Evolutionary conservation across 2,329 filamentous ascomycete genomes (phyloP).

Genomic region (Phyllosticta citriasiana): DNA sequence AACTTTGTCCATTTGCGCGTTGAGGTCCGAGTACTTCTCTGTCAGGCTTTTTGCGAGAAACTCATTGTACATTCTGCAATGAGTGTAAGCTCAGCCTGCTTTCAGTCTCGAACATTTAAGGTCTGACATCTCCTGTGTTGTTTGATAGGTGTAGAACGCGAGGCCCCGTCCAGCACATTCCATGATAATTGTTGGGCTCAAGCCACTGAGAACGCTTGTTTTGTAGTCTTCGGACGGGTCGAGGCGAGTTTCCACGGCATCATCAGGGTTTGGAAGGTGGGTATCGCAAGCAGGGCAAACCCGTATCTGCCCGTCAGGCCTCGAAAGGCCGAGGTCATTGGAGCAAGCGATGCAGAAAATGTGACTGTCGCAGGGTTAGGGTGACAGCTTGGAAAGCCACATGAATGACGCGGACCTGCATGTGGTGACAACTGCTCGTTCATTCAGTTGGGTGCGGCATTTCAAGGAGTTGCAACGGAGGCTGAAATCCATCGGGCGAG

Average conservation of each 20-base stretch:
- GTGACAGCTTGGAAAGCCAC: slow-evolving; percentile 8
- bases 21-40: slow-evolving; percentile 59
- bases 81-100: slow-evolving; percentile 14
- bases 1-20: slow-evolving; percentile 58
- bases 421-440: slow-evolving; percentile 73
- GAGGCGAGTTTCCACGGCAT: slow-evolving; percentile 61
- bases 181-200: slow-evolving; percentile 73
- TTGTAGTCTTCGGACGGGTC: slow-evolving; percentile 85
- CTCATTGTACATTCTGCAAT: slow-evolving; percentile 61
- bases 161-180: slow-evolving; percentile 74
- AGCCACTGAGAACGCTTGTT: slow-evolving; percentile 70
- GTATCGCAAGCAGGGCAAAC: slow-evolving; percentile 69
- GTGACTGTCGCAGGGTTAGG: slow-evolving; percentile 47
- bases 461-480: slow-evolving; percentile 72
- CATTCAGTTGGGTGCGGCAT: slow-evolving; percentile 59
- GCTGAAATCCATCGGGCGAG: slow-evolving; percentile 54
- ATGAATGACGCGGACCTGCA: slow-evolving; percentile 53
- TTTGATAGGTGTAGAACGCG: slow-evolving; percentile 80
- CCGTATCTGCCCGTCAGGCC: slow-evolving; percentile 41
- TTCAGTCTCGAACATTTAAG: background rate
- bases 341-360: slow-evolving; percentile 76
- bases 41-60: slow-evolving; percentile 60
- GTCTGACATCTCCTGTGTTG: slow-evolving; percentile 67
- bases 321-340: slow-evolving; percentile 51
- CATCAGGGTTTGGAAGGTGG: slow-evolving; percentile 59